Conservation (phyloP, 176 grass and related monocot species). For the Puccinellia tenuiflora region DNA sequence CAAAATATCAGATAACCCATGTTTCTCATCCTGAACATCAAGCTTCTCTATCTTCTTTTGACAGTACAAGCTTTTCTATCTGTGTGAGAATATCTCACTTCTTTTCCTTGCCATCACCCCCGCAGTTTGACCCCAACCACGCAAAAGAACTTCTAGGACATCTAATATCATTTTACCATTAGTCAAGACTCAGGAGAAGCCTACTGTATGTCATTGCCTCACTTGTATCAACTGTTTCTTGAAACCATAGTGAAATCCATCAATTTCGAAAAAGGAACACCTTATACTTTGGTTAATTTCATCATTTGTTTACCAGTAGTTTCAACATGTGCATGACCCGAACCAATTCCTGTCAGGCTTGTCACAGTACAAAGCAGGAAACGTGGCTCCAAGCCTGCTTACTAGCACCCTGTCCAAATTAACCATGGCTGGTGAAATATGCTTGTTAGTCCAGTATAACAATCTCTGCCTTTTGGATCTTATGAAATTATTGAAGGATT, state of each 20-base stretch:
- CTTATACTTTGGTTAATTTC: not conserved
- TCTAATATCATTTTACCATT: not conserved
- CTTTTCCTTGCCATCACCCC: not conserved
- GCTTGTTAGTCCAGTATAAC: not conserved
- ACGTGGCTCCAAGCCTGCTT: not conserved
- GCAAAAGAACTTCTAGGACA: not conserved
- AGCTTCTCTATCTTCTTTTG: not conserved
- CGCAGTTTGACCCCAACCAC: not conserved
- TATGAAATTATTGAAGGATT: not conserved
- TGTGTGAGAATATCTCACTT: not conserved
- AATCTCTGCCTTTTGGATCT: not conserved
- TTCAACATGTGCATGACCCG: not conserved
- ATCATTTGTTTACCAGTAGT: not conserved
- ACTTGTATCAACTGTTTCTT: not conserved
- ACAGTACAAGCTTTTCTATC: not conserved
- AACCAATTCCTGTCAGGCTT: not conserved
- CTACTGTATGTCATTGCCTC: not conserved
- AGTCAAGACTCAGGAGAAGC: not conserved
- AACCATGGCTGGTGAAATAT: not conserved
- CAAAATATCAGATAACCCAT: not conserved
- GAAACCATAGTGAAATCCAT: not conserved
- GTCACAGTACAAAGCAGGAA: not conserved
- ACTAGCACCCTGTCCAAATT: not conserved
- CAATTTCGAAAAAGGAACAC: not conserved
- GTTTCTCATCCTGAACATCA: not conserved